Percentiles rank a stretch among this genome's conserved stretches.
Evolutionary conservation across 2,329 filamentous ascomycete species (phyloP).

Genomic region (Aspergillus sp.): DNA sequence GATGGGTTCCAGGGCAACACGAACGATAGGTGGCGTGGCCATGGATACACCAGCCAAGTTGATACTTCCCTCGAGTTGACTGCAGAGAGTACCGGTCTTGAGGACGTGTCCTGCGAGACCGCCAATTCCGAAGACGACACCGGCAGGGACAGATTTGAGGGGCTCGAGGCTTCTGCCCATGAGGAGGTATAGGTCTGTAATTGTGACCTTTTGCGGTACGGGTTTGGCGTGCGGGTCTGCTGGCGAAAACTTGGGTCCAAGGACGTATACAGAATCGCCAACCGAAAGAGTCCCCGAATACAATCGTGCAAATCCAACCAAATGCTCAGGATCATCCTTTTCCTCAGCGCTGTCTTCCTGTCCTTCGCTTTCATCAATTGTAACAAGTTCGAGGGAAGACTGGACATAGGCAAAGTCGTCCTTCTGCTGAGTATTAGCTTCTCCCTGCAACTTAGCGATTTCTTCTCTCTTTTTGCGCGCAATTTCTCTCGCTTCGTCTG

Average conservation of each 20-base stretch:
- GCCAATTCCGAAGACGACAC: constrained; percentile 90
- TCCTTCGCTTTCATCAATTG: constrained; percentile 35
- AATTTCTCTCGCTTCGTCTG: constrained; percentile 83
- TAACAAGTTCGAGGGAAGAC: constrained; percentile 55
- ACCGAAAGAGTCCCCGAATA: constrained; percentile 87
- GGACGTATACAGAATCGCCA: constrained; percentile 82
- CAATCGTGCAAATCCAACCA: constrained; percentile 89
- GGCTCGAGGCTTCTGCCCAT: constrained; percentile 89
- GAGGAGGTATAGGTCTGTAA: constrained; percentile 85
- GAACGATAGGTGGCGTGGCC: constrained; percentile 81
- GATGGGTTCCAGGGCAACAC: constrained; percentile 87
- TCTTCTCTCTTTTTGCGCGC: constrained; percentile 85
- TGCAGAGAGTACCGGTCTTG: constrained; percentile 91
- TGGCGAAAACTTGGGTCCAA: constrained; percentile 89
- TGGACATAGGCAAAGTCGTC: constrained; percentile 52
- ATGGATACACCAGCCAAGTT: constrained; percentile 84
- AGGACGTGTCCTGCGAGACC: constrained; percentile 90
- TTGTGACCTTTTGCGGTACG: constrained; percentile 71
- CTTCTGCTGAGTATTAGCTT: constrained; percentile 28
- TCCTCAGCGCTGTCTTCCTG: constrained; percentile 36
- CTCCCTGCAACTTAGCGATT: constrained; percentile 69
- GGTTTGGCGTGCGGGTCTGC: constrained; percentile 65
- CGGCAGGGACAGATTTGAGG: constrained; percentile 77
- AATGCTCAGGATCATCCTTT: constrained; percentile 68
- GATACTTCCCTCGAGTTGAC: constrained; percentile 73